Evolutionary conservation across 176 grass and related monocot genomes (phyloP), one percentile per base, ranked within the genome.

Genomic region (Bonia amplexicaulis): DNA sequence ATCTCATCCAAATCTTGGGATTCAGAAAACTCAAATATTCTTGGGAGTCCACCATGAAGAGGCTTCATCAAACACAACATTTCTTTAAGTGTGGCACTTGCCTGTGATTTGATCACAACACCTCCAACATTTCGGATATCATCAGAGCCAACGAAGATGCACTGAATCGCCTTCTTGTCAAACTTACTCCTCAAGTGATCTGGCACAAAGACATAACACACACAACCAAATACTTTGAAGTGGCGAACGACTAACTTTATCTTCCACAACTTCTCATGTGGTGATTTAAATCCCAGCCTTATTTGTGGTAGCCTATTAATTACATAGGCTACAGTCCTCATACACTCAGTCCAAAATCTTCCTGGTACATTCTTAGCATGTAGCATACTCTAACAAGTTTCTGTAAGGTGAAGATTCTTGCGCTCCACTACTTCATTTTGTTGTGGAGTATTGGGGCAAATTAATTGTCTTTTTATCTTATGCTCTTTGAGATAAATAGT

Each of bases 141-240:
- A 62, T 85, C 76, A 63, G 85, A 81, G 13, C 58, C 82, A 1
- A 90, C 17, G 16, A 89, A 85, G 60, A 90, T 85, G 20, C 82
- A 90, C 20, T 20, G 0, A 3, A 90, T 69, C 0, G 20, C 59
- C 23, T 90, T 86, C 46, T 82, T 45, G 7, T 53, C 47, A 0
- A 74, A 74, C 13, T 53, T 59, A 14, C 48, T 51, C 14, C 19
- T 59, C 1, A 88, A 12, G 46, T 83, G 79, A 53, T 88, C 1
- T n/a, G 4, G 16, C 25, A 82, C 20, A 11, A 88, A 88, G 11
- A 35, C 33, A 35, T 35, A 35, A 4, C 33, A 35, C 4, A 35
- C 33, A 35, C 33, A 35, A 3, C 4, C 33, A 35, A 35, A 35
- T 4, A 35, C 2, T 35, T 35, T 35, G 33, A 35, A 35, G 3